A percentile compares a stretch with the other conserved stretches of the same genome.
phyloP scores from a whole-genome alignment of 371 early-diverging fungal genomes.

The Haplosporangium sp. region DNA sequence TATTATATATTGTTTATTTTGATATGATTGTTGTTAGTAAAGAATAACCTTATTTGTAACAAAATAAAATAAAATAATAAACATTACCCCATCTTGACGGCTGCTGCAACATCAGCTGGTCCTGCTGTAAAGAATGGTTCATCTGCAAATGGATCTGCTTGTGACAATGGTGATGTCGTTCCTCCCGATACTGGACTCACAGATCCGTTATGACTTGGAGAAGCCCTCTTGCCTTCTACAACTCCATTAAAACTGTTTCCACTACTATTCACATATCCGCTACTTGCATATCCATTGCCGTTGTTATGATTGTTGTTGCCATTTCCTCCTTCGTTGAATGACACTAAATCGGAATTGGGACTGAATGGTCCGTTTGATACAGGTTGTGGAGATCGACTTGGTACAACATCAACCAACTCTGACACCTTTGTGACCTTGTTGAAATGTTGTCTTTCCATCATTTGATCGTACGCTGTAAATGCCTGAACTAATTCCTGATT shows the following conservation, averaged over 20 bases:
- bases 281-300: conserved; percentile 18
- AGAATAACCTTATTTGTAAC: neutral
- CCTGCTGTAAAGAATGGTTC: conserved; percentile 37
- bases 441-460: conserved; percentile 57
- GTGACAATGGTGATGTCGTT: neutral
- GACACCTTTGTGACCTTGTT: conserved; percentile 44
- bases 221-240: neutral
- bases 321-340: conserved; percentile 25
- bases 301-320: conserved; percentile 12
- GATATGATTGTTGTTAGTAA: too few relatives aligned
- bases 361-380: conserved; percentile 6
- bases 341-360: conserved; percentile 28
- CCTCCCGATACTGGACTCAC: neutral
- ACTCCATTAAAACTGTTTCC: too few relatives aligned
- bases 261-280: conserved; percentile 13
- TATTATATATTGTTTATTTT: conserved; percentile 6
- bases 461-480: conserved; percentile 56
- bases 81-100: conserved; percentile 49
- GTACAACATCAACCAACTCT: conserved; percentile 14
- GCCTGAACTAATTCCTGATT: conserved; percentile 57
- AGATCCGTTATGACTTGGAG: conserved; percentile 9
- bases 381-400: conserved; percentile 4
- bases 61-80: too few relatives aligned
- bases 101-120: conserved; percentile 34
- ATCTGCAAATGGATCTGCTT: conserved; percentile 43